Evolutionary conservation across 139 green algal genomes (phyloP), one percentile per base, ranked within the genome.

Genomic region (Coccomyxa sp.): DNA sequence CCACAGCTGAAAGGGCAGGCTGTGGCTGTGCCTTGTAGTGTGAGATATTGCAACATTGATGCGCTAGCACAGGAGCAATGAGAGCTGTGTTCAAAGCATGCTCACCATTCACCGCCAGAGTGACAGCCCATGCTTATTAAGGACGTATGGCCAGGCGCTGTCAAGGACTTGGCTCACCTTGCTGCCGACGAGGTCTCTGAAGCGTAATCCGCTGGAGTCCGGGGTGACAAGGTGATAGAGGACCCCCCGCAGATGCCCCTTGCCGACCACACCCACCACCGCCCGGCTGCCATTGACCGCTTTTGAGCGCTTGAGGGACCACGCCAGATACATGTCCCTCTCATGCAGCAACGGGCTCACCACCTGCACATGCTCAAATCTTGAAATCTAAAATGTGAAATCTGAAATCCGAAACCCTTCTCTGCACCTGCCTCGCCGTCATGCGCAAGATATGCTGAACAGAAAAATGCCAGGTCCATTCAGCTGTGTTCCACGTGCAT

Each of bases 251-350:
- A 97, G 58, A 86, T 97, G 93, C 13, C 91, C 93, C 58, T 88
- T 89, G 32, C 93, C 93, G 38, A 97, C 60, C 13, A 97, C 92
- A 0, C 92, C 93, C n/a, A 97, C 92, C 51, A 97, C 93, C 3
- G 10, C 12, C 0, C 57, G 58, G 10, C 86, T 84, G 14, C 91
- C 90, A 81, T 92, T 93, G 23, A 96, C 93, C 0, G 93, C 93
- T 79, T 94, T 95, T 67, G 84, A 91, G 51, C 93, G 89, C 77
- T 94, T 94, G 13, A 95, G 58, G 21, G 79, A 91, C 93, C 93
- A 97, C 0, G 91, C 90, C 59, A 97, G 85, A 82, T 95, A 97
- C 10, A 92, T 67, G 80, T 97, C 93, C 0, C 93, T 86, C 80
- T 97, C 93, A 25, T 90, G 82, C 13, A 96, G 23, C 60, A 96